Evolutionary conservation across 2,329 filamentous ascomycete genomes (phyloP).

Genomic region (Fonsecaea erecta): DNA sequence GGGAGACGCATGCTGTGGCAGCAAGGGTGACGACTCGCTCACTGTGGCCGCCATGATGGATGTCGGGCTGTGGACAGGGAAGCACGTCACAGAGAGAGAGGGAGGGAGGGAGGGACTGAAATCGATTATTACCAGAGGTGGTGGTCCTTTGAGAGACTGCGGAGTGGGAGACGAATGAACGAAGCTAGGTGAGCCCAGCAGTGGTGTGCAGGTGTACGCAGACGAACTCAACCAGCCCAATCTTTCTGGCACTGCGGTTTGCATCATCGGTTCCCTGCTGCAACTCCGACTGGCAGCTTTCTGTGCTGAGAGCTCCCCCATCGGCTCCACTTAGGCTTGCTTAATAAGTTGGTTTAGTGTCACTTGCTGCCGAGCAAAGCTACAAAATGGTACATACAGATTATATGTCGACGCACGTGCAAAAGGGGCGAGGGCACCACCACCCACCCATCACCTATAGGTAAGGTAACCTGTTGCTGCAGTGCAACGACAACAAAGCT

Average conservation of each 20-base stretch:
- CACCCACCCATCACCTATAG: not conserved
- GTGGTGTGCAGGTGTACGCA: slow-evolving; percentile 10
- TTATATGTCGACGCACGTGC: not conserved
- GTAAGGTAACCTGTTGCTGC: not conserved
- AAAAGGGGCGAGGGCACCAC: no score
- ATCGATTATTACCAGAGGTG: not conserved
- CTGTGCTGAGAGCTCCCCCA: not conserved
- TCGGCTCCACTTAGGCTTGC: slow-evolving; percentile 6
- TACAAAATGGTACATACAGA: no score
- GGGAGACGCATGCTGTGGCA: slow-evolving; percentile 44
- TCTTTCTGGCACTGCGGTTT: slow-evolving; percentile 32
- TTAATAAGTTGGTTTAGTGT: slow-evolving; percentile 1
- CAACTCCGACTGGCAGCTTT: not conserved
- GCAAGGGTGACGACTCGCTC: slow-evolving; percentile 49
- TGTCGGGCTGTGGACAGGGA: not conserved
- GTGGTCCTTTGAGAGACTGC: not conserved
- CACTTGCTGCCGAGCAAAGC: not conserved
- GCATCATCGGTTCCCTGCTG: slow-evolving; percentile 45
- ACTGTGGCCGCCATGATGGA: slow-evolving; percentile 43
- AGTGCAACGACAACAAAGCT: no score
- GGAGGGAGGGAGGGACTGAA: not conserved
- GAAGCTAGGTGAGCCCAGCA: not conserved
- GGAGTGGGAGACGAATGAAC: not conserved
- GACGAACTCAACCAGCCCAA: not conserved
- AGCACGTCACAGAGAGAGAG: slow-evolving; percentile 2